These are phyloP conservation scores for Cutaneotrichosporon sp. DNA, from an alignment of 1,284 basidiomycete genomes.

Conservation along the genomic window DNA sequence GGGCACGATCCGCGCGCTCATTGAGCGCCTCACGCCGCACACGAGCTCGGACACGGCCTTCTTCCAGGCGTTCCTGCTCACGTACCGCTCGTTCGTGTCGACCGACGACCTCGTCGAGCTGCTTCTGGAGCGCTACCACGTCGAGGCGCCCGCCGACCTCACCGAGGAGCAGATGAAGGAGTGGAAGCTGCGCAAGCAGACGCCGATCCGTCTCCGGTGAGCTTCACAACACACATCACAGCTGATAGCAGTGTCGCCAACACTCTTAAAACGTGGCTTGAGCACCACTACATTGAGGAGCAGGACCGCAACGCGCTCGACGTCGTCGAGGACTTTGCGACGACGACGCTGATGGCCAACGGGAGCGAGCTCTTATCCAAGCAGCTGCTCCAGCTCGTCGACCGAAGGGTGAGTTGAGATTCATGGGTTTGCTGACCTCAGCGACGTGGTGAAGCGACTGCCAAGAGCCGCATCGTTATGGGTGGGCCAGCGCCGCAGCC, in stretches of 20 bases:
- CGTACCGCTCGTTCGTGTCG: slow-evolving; percentile 93
- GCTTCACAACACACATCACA: slow-evolving; percentile 26
- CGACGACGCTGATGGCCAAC: slow-evolving; percentile 60
- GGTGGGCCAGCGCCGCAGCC: slow-evolving; percentile 8
- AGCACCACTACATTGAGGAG: slow-evolving; percentile 76
- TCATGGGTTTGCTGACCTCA: background rate
- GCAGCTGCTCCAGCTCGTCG: slow-evolving; percentile 69
- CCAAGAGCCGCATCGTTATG: slow-evolving; percentile 10
- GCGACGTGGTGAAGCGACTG: slow-evolving; percentile 54
- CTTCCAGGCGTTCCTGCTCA: slow-evolving; percentile 92
- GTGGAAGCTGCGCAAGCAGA: slow-evolving; percentile 88
- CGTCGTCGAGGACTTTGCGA: slow-evolving; percentile 74
- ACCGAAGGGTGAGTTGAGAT: slow-evolving; percentile 62
- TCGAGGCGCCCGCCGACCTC: slow-evolving; percentile 73
- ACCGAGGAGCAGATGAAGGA: slow-evolving; percentile 65
- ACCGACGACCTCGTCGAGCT: slow-evolving; percentile 81
- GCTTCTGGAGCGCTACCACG: slow-evolving; percentile 80
- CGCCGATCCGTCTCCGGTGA: slow-evolving; percentile 82
- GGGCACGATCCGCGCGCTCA: slow-evolving; percentile 79
- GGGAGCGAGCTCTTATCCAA: slow-evolving; percentile 67
- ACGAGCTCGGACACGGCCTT: slow-evolving; percentile 68
- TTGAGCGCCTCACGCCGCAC: slow-evolving; percentile 89
- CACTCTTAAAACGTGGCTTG: slow-evolving; percentile 76
- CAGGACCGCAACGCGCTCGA: slow-evolving; percentile 76
- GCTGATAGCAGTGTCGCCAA: slow-evolving; percentile 67